phyloP scores from a whole-genome alignment of 805 yeast species.

The Ogataea paraovalis region DNA sequence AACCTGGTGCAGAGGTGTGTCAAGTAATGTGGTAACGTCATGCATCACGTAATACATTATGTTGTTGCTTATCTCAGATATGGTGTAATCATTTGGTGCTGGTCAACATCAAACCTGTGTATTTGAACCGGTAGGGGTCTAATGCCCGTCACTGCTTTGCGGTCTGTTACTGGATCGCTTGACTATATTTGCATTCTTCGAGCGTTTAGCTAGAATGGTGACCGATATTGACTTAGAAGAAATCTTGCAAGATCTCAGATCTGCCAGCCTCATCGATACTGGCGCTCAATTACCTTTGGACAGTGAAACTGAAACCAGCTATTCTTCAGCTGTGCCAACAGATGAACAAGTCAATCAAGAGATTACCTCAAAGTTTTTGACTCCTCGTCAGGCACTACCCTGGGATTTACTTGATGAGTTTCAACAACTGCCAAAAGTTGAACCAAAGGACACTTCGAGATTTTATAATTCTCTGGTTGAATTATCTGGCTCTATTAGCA shows the following conservation, averaged over 20 bases:
- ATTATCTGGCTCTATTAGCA: slow-evolving; percentile 56
- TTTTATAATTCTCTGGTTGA: slow-evolving; percentile 47
- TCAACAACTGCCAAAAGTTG: slow-evolving; percentile 49
- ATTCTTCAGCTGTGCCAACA: slow-evolving; percentile 5
- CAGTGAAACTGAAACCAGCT: slow-evolving; percentile 14
- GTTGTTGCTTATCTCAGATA: neutral
- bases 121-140: too few species aligned
- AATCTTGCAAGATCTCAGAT: slow-evolving; percentile 7
- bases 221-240: slow-evolving; percentile 7
- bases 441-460: slow-evolving; percentile 18
- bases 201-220: slow-evolving; percentile 1
- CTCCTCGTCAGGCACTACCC: slow-evolving; percentile 59
- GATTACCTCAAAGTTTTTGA: slow-evolving; percentile 44
- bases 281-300: slow-evolving; percentile 12
- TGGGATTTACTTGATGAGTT: slow-evolving; percentile 70
- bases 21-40: too few species aligned
- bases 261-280: neutral
- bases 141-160: too few species aligned
- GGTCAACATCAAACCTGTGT: too few species aligned
- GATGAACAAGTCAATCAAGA: slow-evolving; percentile 13
- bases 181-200: too few species aligned
- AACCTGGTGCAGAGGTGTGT: too few species aligned
- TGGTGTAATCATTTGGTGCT: neutral
- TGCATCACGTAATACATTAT: too few species aligned
- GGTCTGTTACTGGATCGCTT: neutral